Evolutionary conservation across 108 stramenopile genomes (phyloP), one percentile per base, ranked within the genome.

Genomic region (Nitzschia sp.): DNA sequence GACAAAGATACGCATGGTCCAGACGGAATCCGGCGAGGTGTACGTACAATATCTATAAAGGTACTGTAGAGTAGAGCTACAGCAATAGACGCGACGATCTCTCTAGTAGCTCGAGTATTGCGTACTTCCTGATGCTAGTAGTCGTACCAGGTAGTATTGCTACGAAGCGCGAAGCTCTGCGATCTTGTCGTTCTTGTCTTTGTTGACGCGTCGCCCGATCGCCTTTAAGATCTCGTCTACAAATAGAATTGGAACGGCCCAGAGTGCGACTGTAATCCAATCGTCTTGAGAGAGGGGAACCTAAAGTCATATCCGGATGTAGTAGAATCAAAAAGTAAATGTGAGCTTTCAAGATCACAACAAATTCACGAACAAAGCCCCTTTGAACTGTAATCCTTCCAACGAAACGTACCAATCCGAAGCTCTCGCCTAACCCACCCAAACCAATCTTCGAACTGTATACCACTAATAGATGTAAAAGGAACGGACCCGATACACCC

Each of bases 191-290:
- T 33, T 25, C 2, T 44, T 50, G 19, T 66, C 30, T 50, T 48
- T 31, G 11, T 53, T 66, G 30, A 73, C 4, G 27, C 69, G 60
- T 61, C 87, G 65, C 22, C 87, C 87, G 28, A 83, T 74, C 8
- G 75, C 77, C 71, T 98, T 98, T 34, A 96, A 76, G 2, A 92
- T 60, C 72, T 98, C 97, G 19, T 98, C 97, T 0, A 98, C 84
- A 9, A 97, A 30, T n/a, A 98, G 56, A 64, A 98, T 96, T 2
- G 97, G 97, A 13, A 68, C 34, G 11, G 97, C 85, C 84, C 91
- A 98, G 25, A 78, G 61, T 33, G 89, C 44, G 8, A 95, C 94
- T 16, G 78, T 85, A n/a, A 72, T 73, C 97, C 97, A 97, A 55
- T 97, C 81, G 6, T 76, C 73, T 28, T 68, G 32, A 26, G 92